These are phyloP conservation scores for Lyophyllum atratum DNA, from an alignment of 768 basidiomycete genomes.

Conservation along the genomic window DNA sequence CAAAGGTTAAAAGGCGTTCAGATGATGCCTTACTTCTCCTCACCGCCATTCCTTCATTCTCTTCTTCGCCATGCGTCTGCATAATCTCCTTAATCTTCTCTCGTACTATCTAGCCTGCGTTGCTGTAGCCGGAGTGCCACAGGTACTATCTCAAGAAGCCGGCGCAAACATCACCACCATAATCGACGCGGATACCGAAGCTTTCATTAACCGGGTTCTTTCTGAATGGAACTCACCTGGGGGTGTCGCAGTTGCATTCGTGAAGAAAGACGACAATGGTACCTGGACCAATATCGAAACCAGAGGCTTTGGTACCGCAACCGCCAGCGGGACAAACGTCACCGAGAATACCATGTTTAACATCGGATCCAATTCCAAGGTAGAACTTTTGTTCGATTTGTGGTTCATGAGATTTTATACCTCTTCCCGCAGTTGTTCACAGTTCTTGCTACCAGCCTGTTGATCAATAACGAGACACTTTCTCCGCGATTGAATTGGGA, in stretches of 20 bases:
- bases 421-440: constrained; percentile 20
- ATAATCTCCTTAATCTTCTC: neutral
- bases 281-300: constrained; percentile 23
- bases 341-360: constrained; percentile 27
- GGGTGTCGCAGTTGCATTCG: constrained; percentile 2
- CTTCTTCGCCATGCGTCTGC: neutral
- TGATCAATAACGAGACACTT: constrained; percentile 26
- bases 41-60: neutral
- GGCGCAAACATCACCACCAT: neutral
- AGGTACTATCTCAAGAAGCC: neutral
- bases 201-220: constrained; percentile 3
- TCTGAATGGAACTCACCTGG: constrained; percentile 7
- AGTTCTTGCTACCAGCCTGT: constrained; percentile 22
- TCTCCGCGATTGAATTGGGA: constrained; percentile 25
- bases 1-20: neutral
- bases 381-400: neutral
- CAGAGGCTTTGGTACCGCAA: constrained; percentile 32
- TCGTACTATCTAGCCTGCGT: neutral
- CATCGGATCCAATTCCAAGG: constrained; percentile 36
- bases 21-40: neutral
- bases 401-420: neutral
- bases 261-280: neutral
- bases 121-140: neutral
- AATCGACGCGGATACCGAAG: neutral
- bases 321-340: constrained; percentile 21